These are phyloP conservation scores for Fusarium bulbicola DNA, from an alignment of 2,329 filamentous ascomycete genomes.

Conservation along the genomic window DNA sequence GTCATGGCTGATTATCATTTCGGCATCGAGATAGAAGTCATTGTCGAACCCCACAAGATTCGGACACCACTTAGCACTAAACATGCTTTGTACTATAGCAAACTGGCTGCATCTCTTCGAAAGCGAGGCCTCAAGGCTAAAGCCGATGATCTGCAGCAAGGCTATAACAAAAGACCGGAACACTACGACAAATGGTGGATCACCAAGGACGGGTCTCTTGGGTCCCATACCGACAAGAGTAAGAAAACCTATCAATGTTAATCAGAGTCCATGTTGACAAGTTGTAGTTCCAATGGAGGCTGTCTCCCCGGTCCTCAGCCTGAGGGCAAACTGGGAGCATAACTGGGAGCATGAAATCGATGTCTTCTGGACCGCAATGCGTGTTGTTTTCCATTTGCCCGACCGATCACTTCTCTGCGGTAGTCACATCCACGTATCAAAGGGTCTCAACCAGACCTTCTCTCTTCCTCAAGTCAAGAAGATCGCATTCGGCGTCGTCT, in stretches of 20 bases:
- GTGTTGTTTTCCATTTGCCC: background rate
- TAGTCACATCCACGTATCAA: background rate
- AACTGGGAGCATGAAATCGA: background rate
- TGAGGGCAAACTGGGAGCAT: background rate
- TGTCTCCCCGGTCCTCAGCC: background rate
- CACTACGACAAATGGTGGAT: background rate
- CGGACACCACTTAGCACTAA: background rate
- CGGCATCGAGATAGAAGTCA: background rate
- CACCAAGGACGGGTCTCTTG: background rate
- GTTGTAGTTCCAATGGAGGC: background rate
- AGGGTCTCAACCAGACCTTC: background rate
- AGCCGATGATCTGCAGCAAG: background rate
- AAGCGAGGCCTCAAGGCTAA: background rate
- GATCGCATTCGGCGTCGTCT: background rate
- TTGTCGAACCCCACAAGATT: background rate
- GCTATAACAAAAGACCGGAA: background rate
- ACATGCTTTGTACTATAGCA: background rate
- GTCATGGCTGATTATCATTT: background rate
- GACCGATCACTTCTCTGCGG: background rate
- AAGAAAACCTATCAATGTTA: fast-evolving
- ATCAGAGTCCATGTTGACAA: background rate
- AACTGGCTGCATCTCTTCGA: background rate
- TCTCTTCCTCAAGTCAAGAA: background rate
- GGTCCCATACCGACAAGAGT: background rate
- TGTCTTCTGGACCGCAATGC: background rate